Conservation (phyloP, 73 alveolate species). For the Paramecium biaurelia region DNA sequence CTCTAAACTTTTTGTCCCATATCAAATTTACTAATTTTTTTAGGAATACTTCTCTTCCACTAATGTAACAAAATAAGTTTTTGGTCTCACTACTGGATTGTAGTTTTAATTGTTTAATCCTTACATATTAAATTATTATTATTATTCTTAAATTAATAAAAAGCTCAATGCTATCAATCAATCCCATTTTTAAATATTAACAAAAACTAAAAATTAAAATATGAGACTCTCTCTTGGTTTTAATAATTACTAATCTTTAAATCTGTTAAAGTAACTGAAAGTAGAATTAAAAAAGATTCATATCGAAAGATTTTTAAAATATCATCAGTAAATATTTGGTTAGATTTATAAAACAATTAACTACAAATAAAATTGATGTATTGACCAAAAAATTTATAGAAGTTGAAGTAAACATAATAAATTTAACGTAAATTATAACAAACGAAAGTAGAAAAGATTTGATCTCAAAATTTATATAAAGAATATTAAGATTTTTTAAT, state of each 20-base stretch:
- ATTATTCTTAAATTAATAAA: not conserved
- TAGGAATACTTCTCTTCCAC: conserved; percentile 94
- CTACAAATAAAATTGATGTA: too few relatives aligned
- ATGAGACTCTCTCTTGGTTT: not conserved
- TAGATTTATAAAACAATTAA: too few relatives aligned
- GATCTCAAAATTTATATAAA: too few relatives aligned
- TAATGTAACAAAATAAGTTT: conserved; percentile 85
- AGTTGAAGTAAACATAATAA: too few relatives aligned
- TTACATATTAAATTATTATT: not conserved
- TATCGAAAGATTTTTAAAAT: too few relatives aligned
- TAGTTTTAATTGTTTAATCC: not conserved
- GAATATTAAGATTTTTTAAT: too few relatives aligned
- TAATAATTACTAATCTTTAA: too few relatives aligned
- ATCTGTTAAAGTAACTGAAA: not conserved
- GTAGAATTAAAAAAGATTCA: not conserved
- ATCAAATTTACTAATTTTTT: conserved; percentile 10
- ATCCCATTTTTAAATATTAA: not conserved
- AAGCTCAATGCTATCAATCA: not conserved
- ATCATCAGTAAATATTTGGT: too few relatives aligned
- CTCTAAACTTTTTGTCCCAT: conserved; percentile 81
- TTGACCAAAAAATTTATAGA: not conserved
- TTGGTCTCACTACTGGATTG: conserved; percentile 66
- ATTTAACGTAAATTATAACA: too few relatives aligned
- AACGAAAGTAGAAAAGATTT: too few relatives aligned
- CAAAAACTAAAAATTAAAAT: not conserved